Evolutionary conservation across 169 alveolate genomes (phyloP).

Genomic region (Amoebophrya sp.): DNA sequence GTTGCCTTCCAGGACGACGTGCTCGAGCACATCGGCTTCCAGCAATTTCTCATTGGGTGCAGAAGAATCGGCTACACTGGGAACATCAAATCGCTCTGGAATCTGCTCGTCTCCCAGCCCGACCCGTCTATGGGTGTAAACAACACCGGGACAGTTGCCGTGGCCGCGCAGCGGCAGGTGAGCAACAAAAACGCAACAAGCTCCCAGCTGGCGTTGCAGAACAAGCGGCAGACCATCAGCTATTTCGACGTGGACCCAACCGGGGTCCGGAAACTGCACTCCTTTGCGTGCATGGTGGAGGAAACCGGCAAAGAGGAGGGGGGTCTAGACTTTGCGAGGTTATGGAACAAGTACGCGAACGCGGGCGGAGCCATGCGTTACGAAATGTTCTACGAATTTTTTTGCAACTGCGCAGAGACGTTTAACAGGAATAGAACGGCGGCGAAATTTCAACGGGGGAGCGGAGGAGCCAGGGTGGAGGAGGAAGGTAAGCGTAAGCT

Average conservation of each 20-base stretch:
- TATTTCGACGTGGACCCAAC: not conserved
- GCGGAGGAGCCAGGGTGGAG: no score
- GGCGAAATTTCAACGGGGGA: not conserved
- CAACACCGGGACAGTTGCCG: no score
- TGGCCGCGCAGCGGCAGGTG: not conserved
- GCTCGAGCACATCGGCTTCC: not conserved
- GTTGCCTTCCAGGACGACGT: not conserved
- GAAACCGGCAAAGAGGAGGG: not conserved
- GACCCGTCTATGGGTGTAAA: no score
- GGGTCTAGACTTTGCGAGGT: not conserved
- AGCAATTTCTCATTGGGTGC: not conserved
- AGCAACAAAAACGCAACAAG: not conserved
- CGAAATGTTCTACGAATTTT: not conserved
- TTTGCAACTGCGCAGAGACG: not conserved
- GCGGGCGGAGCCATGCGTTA: not conserved
- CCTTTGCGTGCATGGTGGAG: constrained; percentile 22
- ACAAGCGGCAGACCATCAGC: not conserved
- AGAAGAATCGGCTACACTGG: not conserved
- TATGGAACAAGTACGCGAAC: not conserved
- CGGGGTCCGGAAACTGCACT: not conserved
- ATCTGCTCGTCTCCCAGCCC: not conserved
- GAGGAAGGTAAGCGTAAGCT: no score
- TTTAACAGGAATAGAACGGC: not conserved
- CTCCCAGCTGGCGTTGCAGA: not conserved
- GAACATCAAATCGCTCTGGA: not conserved